Percentiles rank a stretch among this genome's conserved stretches.
Evolutionary conservation across 2,329 filamentous ascomycete genomes (phyloP).

Genomic region (Aspergillus luchuensis): DNA sequence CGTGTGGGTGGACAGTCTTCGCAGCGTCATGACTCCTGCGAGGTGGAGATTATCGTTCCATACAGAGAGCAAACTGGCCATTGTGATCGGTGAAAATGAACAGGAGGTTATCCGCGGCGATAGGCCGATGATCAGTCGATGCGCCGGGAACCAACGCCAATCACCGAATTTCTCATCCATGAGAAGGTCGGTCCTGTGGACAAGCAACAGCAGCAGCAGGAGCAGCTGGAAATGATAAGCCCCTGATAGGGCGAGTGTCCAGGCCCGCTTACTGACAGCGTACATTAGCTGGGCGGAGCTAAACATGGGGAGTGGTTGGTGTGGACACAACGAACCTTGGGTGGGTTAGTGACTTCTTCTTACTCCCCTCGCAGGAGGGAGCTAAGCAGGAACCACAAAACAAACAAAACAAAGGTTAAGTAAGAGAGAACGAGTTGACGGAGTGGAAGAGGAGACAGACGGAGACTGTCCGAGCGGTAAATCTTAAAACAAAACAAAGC

Average conservation of each 20-base stretch:
- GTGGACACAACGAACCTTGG: not conserved
- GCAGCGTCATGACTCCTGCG: not conserved
- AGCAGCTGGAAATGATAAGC: not conserved
- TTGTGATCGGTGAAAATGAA: not conserved
- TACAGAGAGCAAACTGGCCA: not conserved
- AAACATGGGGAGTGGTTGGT: not conserved
- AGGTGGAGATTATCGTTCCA: not conserved
- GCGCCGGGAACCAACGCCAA: not conserved
- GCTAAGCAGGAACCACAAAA: not conserved
- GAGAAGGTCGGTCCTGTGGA: too few relatives aligned
- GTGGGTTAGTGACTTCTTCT: not conserved
- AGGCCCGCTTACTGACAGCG: not conserved
- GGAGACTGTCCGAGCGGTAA: not conserved
- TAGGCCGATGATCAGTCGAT: conserved; percentile 2
- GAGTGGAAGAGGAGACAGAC: not conserved
- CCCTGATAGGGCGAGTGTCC: not conserved
- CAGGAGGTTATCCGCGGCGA: not conserved
- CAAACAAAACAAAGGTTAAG: not conserved
- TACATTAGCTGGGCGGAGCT: not conserved
- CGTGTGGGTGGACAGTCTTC: not conserved
- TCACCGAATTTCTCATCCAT: not conserved
- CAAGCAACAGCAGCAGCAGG: too few relatives aligned
- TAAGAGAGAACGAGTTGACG: not conserved
- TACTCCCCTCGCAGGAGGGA: not conserved
- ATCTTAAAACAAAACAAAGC: too few relatives aligned